Conservation (phyloP, 257 asterid species). For the Ligustrum vulgare region DNA sequence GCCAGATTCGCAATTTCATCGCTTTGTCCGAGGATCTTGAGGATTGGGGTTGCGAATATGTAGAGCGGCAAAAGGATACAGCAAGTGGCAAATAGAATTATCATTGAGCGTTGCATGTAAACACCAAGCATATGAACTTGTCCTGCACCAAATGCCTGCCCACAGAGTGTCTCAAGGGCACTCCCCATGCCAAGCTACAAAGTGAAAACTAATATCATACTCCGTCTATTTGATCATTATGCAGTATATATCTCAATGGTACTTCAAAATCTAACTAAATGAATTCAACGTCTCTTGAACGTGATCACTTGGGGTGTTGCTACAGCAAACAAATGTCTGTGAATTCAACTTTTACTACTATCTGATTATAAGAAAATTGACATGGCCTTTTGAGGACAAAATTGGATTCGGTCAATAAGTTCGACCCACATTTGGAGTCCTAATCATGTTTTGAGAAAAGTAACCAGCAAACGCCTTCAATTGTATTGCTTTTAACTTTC, state of each 20-base stretch:
- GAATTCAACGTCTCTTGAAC: no score
- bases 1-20: constrained; percentile 61
- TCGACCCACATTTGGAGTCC: no score
- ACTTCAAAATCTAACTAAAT: not conserved
- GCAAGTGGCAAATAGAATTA: constrained; percentile 52
- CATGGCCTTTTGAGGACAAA: no score
- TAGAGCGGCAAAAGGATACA: constrained; percentile 57
- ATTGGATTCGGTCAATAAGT: no score
- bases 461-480: not conserved
- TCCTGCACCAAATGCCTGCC: constrained; percentile 87
- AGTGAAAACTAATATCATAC: not conserved
- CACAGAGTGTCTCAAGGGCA: constrained; percentile 88
- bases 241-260: not conserved
- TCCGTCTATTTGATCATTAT: not conserved
- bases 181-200: constrained; percentile 95
- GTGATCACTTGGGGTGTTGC: no score
- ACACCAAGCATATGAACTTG: constrained; percentile 77
- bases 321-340: no score
- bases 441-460: no score
- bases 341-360: no score
- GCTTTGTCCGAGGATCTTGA: constrained; percentile 64
- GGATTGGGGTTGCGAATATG: constrained; percentile 72
- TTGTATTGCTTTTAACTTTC: no score
- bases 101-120: constrained; percentile 75
- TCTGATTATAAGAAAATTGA: no score